Evolutionary conservation across 805 yeast genomes (phyloP), one percentile per base, ranked within the genome.

Genomic region (Kockiozyma suomiensis): DNA sequence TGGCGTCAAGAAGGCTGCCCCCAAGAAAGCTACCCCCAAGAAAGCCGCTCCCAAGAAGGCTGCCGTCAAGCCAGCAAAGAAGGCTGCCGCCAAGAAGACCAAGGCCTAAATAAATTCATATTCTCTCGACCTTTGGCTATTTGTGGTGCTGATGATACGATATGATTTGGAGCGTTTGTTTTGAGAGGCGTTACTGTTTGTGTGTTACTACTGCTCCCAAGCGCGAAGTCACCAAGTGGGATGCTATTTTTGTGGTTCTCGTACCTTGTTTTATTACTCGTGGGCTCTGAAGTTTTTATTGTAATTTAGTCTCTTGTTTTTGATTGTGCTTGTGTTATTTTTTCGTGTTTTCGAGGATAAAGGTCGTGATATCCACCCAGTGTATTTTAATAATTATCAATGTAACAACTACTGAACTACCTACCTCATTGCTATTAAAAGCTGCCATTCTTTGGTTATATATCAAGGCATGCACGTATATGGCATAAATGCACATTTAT

Each of bases 1-100:
- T 3, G 41, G 41, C 19, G 41, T 32, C n/a, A 47, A 47, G 50
- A 42, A 4, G 47, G 47, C 47, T 17, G 47, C 30, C n/a, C 26
- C 47, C 17, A 42, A 42, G 42, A 38, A 38, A 17, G 15, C 42
- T 38, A 6, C 42, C 21, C 7, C 7, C 21, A 38, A 38, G 42
- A 38, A 38, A 17, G 42, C 49, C 15, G 49, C 35, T 45, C 35
- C 49, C 8, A 25, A 45, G 49, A 45, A 45, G 49, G 49, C 49
- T 25, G 49, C 49, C 15, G 49, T 26, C 6, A 41, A 41, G 46
- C 46, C 46, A 26, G 46, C 25, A 15, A 41, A 41, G 25, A 41
- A 41, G 46, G 61, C 70, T 58, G 48, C 68, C 30, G 52, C 68
- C 13, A 56, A 56, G 43, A 68, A 61, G 61, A 58, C 60, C 35